Evolutionary conservation across 352 stramenopile genomes (phyloP).

Genomic region (Phytophthora foliorum): DNA sequence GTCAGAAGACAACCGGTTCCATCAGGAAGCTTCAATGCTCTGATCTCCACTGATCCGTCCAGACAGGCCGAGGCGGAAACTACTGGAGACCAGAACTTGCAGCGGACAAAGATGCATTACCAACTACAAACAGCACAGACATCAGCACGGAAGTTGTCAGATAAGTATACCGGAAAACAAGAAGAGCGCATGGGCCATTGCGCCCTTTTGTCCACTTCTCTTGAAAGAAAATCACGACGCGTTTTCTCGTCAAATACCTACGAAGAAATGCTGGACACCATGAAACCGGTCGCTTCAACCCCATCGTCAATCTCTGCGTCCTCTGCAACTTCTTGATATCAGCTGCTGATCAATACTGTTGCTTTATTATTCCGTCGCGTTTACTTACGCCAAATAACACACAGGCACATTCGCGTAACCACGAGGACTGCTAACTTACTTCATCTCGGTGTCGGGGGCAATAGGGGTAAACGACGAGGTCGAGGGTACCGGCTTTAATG

Average conservation of each 20-base stretch:
- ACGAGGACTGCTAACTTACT: slow-evolving; percentile 37
- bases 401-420: slow-evolving; percentile 16
- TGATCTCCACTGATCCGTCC: slow-evolving; percentile 3
- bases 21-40: neutral
- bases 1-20: slow-evolving; percentile 9
- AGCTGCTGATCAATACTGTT: slow-evolving; percentile 30
- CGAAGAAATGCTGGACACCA: neutral
- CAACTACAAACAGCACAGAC: slow-evolving; percentile 29
- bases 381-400: slow-evolving; percentile 27
- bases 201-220: slow-evolving; percentile 20
- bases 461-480: slow-evolving; percentile 31
- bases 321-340: slow-evolving; percentile 11
- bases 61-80: slow-evolving; percentile 8
- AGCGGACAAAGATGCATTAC: slow-evolving; percentile 26
- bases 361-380: slow-evolving; percentile 37
- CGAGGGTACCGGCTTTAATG: slow-evolving; percentile 29
- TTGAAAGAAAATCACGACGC: slow-evolving; percentile 15
- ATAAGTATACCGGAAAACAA: slow-evolving; percentile 8
- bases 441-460: slow-evolving; percentile 39
- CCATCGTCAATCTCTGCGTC: neutral
- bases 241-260: slow-evolving; percentile 1
- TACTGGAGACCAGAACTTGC: slow-evolving; percentile 8
- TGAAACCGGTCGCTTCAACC: neutral
- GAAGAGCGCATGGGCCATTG: slow-evolving; percentile 2
- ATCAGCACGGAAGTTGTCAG: slow-evolving; percentile 20